Evolutionary conservation across 1,139 yeast species (phyloP).

Genomic region (Saccharomyces hybrid): DNA sequence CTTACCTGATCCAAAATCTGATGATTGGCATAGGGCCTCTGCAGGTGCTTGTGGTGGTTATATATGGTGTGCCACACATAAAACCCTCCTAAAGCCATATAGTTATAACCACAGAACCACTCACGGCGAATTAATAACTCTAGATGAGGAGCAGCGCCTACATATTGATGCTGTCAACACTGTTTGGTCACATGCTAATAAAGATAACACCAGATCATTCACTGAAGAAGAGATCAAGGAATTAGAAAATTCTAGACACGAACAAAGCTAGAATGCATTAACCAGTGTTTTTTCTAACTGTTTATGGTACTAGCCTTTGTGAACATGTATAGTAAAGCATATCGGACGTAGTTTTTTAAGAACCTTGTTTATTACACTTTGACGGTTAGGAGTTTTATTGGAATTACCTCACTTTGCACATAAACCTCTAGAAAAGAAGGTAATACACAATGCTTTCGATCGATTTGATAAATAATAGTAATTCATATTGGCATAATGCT

Average conservation of each 20-base stretch:
- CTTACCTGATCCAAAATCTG: neutral
- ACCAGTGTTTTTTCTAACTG: neutral
- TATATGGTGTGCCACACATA: constrained; percentile 9
- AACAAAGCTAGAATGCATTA: neutral
- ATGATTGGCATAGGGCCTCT: neutral
- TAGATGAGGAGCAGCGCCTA: neutral
- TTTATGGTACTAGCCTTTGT: neutral
- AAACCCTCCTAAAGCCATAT: constrained; percentile 7
- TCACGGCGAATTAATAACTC: neutral
- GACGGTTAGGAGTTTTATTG: too few relatives aligned
- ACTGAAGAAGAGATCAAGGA: neutral
- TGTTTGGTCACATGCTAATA: neutral
- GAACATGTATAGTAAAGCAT: neutral
- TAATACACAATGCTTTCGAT: neutral
- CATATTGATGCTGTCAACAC: neutral
- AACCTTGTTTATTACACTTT: too few relatives aligned
- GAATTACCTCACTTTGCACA: too few relatives aligned
- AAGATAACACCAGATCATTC: neutral
- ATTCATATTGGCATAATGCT: neutral
- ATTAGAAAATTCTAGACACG: neutral
- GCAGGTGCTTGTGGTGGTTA: constrained; percentile 8
- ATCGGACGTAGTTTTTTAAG: neutral
- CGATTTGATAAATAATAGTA: neutral
- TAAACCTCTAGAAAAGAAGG: neutral
- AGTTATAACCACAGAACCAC: constrained; percentile 5